Base-by-base conservation (phyloP, 225 moss, liverwort and hornwort genomes). In the Asterella californica region DNA sequence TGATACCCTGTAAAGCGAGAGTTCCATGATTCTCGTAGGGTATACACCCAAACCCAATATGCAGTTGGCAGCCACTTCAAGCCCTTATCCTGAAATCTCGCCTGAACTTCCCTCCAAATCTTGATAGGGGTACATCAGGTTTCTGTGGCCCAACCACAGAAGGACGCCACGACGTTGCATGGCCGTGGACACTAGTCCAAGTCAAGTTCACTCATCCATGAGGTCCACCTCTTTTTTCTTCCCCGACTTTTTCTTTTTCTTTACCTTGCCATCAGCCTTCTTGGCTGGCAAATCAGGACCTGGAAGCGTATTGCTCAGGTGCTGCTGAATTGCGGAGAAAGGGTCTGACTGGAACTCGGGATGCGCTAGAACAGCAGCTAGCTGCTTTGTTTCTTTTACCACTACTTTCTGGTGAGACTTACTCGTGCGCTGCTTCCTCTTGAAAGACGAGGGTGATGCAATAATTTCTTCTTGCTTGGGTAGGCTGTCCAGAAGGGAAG, bases 281-380 rank as follows among this genome's bases (percentile, higher is more conserved):
- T 73, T 30, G 24, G 85, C 74, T 69, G 83, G 85, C 76, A 80
- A 80, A 50, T 79, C 81, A 71, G 78, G 75, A 22, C 80, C 54
- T 55, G 92, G 88, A 71, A 94, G 79, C 15, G 91, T 94, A 63
- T 73, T 85, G 77, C 78, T 83, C 50, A 96, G 87, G 83, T 94
- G 94, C 85, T 92, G 90, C 75, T 94, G 92, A 45, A 96, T 94
- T 79, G 96, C 94, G 79, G 89, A 85, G 86, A 94, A 94, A 5
- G 92, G 96, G 47, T 91, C 92, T 55, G 86, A 79, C 85, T 91
- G 85, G 55, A 96, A 96, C 66, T 88, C 89, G 34, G 94, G 92
- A 76, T 96, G 94, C 19, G 92, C 84, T 72, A 96, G 85, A 64
- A 96, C 94, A 66, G 89, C 91, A 64, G 87, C 91, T 36, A 93